Evolutionary conservation across 176 grass and related monocot genomes (phyloP), one percentile per base, ranked within the genome.

Genomic region (Hyparrhenia diplandra): DNA sequence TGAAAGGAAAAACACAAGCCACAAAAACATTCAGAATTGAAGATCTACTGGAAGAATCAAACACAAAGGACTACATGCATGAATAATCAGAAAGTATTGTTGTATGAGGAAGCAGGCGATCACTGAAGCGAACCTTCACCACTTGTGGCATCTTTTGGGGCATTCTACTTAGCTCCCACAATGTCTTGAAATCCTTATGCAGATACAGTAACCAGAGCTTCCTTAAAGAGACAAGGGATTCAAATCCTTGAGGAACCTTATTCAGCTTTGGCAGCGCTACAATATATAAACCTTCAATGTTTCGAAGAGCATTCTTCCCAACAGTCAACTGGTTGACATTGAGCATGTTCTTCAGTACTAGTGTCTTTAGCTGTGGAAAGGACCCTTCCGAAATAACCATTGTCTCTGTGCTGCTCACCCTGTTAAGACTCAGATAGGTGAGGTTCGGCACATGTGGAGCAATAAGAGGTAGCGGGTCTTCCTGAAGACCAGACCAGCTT

Each of bases 381-480:
- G 47, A 63, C 5, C 45, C 43, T 30, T 58, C 87, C 46, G 43
- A 3, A 60, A 88, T 52, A 30, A 20, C 11, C 55, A 87, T 25
- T 21, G 31, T 17, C 11, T 71, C 43, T 31, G 62, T 72, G 13
- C 67, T 24, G 69, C 81, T 77, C 76, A 73, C 59, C 24, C 18
- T 87, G 2, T 51, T 32, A 78, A n/a, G n/a, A n/a, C n/a, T n/a
- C n/a, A n/a, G n/a, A n/a, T n/a, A n/a, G 12, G 8, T 57, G 2
- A 90, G 78, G 73, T 73, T 83, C 32, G 62, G 37, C 4, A 86
- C 76, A 35, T 52, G 32, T 8, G 11, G 41, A 35, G 42, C 62
- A 30, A 90, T 67, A 18, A 58, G 30, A 18, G 0, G 64, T 5
- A 90, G 42, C 18, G 78, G 78, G 57, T 90, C 88, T 35, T 67